Base-by-base conservation (phyloP, 768 basidiomycete genomes). In the Tulasnella sp. region DNA sequence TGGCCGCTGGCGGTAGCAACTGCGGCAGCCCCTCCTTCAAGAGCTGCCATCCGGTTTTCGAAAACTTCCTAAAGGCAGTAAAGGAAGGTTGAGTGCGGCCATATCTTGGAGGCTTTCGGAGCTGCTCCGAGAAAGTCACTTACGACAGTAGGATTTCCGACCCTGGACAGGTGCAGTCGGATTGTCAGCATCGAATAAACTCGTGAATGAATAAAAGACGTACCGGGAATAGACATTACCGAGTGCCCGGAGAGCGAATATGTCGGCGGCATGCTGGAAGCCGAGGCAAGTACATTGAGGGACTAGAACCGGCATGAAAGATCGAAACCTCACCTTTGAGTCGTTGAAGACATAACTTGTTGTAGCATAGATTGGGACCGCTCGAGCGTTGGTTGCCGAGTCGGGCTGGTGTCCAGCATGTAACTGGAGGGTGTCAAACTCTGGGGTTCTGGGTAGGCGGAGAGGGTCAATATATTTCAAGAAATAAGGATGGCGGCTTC, bases 1-100 rank as follows among this genome's bases (percentile, higher is more conserved):
- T 94, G 93, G 0, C 94, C 94, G 77, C 92, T 93, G 3, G 93
- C 86, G 3, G 88, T 88, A 3, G 93, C 93, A 3, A 95, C 89
- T 7, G 94, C 94, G 0, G 93, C 93, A 1, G 87, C 88, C 31
- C 94, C 94, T 14, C 93, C 93, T 85, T 96, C 94, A 24, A 95
- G 88, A 0, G 92, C 92, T 3, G 93, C 92, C 37, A 95, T 91
- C 8, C 94, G 90, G 77, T 92, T 89, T 85, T 95, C 94, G 82
- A 96, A 94, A 0, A 94, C 92, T 78, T 91, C 92, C 92, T 93
- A 82, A 80, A 72, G n/a, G 75, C n/a, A 28, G 40, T 42, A 40
- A 46, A 46, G 1, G 46, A 0, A 6, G 14, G 8, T 46, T 46
- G 16, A 4, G 46, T 46, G 14, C 16, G 12, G 3, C 16, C 46